Base-by-base conservation (phyloP, 2,329 filamentous ascomycete species). In the Sporothrix protearum region DNA sequence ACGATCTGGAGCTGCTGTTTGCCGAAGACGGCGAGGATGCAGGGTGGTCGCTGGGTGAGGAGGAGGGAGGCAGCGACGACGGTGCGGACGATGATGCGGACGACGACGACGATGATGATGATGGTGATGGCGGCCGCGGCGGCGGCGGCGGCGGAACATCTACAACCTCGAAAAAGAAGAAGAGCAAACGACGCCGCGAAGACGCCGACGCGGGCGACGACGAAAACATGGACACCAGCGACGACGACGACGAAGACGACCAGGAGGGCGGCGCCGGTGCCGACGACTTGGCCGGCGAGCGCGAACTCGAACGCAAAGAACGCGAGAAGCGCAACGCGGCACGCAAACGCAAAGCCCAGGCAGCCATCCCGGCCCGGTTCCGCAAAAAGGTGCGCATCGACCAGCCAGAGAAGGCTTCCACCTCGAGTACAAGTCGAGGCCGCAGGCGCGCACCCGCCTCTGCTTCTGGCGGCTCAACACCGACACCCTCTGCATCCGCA, bases 221-320 rank as follows among this genome's bases (percentile, higher is more conserved):
- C 1, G 95, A 97, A 78, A 89, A 92, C 63, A 91, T 97, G 83
- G 93, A 96, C 77, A 94, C 92, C 16, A 96, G 93, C 0, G 92
- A 90, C 0, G 91, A 93, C 74, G 93, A 96, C 68, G 93, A 96
- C 66, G 93, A 96, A 73, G 91, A 93, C 72, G 89, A 88, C 80
- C 84, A 89, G 68, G 85, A 91, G 72, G 80, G 78, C 36, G 86
- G 85, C 25, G 88, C 33, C 8, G 73, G 25, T 7, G 69, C 12
- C 22, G 75, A 96, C 75, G 93, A 97, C 55, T 80, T 96, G 4
- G 92, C 93, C 71, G 96, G 96, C 45, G 96, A 99, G 81, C 91
- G 90, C 77, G 93, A 97, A 80, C 80, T 99, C 70, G 89, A 96
- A 81, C 90, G 88, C 74, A 88, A 91, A 76, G 93, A 91, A 72